Base-by-base conservation (phyloP, 768 basidiomycete species). In the Clitopilus hobsonii region DNA sequence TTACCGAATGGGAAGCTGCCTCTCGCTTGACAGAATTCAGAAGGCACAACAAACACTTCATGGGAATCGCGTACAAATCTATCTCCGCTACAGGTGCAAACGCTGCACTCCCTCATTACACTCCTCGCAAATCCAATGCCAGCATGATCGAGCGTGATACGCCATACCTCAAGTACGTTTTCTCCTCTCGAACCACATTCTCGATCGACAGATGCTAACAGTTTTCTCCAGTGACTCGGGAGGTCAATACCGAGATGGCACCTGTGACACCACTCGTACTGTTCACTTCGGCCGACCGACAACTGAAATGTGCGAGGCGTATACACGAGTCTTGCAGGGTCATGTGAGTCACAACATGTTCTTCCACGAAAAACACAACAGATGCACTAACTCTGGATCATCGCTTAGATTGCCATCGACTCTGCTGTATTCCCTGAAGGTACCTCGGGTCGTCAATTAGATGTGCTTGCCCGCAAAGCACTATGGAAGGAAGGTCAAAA, bases 31-130 rank as follows among this genome's bases (percentile, higher is more conserved):
- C 85, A 0, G 85, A 89, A 69, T 91, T 82, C 67, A 78, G 93
- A 57, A 74, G 82, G 63, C 78, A 83, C 63, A 77, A 81, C 60
- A 85, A 86, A 70, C 73, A 88, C 59, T 92, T 86, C 65, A 85
- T 85, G 83, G 91, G 91, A 5, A 82, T 91, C 16, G 92, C 92
- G 5, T 94, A 94, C 60, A 89, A 91, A 69, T 91, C 86, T 54
- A 96, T 98, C 57, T 91, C 88, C 22, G 96, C 91, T 1, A 85
- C 82, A 32, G 96, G 95, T 2, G 78, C 90, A 2, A 96, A 99
- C 66, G 95, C 91, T 54, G 97, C 96, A 16, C 71, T 98, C 22
- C 94, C 97, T 3, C 97, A 99, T 71, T 98, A 99, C 69, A 78
- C 81, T 0, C 94, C 97, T 0, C 80, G 81, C 56, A 85, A 88